phyloP scores from a whole-genome alignment of 768 basidiomycete species.

The Tulasnella sp. region DNA sequence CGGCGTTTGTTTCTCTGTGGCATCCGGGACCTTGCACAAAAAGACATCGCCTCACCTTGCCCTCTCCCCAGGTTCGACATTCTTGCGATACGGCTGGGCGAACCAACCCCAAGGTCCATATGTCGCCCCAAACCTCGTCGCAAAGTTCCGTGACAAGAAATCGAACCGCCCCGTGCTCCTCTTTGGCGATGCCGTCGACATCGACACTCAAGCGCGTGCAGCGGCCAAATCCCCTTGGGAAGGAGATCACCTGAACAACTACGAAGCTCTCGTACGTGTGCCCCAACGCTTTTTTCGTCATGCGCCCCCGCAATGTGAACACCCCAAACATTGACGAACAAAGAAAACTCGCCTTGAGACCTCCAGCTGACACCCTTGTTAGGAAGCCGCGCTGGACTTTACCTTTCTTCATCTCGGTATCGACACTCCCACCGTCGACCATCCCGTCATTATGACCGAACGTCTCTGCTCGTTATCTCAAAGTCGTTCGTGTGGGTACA shows the following conservation, averaged over 20 bases:
- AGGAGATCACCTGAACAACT: constrained; percentile 82
- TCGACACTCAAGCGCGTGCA: constrained; percentile 69
- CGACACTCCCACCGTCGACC: constrained; percentile 58
- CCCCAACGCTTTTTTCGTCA: neutral
- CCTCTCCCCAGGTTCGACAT: constrained; percentile 42
- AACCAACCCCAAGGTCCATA: constrained; percentile 42
- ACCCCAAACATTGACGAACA: neutral
- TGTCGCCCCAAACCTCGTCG: constrained; percentile 54
- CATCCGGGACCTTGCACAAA: constrained; percentile 17
- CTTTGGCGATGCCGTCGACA: constrained; percentile 78
- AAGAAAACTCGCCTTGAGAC: neutral
- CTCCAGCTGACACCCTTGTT: constrained; percentile 19
- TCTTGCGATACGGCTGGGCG: constrained; percentile 73
- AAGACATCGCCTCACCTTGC: neutral
- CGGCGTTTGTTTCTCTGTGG: too few species aligned
- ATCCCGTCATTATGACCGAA: constrained; percentile 91
- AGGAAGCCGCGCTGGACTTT: constrained; percentile 94
- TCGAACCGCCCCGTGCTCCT: constrained; percentile 70
- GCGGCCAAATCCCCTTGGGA: constrained; percentile 83
- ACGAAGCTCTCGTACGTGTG: constrained; percentile 75
- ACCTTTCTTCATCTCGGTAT: constrained; percentile 80
- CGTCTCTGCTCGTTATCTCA: constrained; percentile 77
- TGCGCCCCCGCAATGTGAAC: neutral
- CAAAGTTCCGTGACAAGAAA: constrained; percentile 84
- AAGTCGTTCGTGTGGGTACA: constrained; percentile 63